phyloP scores from a whole-genome alignment of 768 basidiomycete species.

The Trametes cubensis region DNA sequence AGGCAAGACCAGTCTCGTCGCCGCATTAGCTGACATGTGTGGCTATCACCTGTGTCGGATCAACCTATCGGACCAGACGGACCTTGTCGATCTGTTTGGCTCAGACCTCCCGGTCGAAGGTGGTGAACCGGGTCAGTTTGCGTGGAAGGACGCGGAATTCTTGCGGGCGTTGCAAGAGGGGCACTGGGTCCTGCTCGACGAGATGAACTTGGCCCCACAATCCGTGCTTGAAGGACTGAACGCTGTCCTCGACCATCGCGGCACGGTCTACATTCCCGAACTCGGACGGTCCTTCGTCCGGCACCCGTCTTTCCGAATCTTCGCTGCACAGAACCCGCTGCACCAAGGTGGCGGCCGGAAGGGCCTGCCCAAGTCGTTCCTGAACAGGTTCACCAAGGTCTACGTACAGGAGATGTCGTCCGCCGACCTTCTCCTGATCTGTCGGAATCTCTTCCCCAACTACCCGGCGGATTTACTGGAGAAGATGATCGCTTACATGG shows the following conservation, averaged over 20 bases:
- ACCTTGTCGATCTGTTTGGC: slow-evolving; percentile 93
- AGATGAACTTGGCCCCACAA: slow-evolving; percentile 99
- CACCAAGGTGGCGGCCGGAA: slow-evolving; percentile 97
- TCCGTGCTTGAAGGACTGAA: slow-evolving; percentile 96
- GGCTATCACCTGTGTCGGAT: slow-evolving; percentile 87
- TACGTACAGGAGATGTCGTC: slow-evolving; percentile 84
- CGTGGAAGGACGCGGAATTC: slow-evolving; percentile 98
- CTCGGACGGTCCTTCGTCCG: slow-evolving; percentile 84
- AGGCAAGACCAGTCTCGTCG: slow-evolving; percentile 92
- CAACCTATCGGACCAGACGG: slow-evolving; percentile 98
- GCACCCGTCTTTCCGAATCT: slow-evolving; percentile 94
- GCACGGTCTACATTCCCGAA: slow-evolving; percentile 93
- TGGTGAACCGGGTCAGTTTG: slow-evolving; percentile 88
- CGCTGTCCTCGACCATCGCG: slow-evolving; percentile 93
- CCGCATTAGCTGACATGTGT: slow-evolving; percentile 79
- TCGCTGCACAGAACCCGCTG: slow-evolving; percentile 96
- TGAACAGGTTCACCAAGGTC: slow-evolving; percentile 98
- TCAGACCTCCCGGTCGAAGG: slow-evolving; percentile 95
- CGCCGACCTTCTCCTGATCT: slow-evolving; percentile 78
- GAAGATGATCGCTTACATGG: slow-evolving; percentile 84
- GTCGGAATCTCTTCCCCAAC: slow-evolving; percentile 69
- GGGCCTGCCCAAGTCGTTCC: slow-evolving; percentile 94
- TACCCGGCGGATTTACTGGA: slow-evolving; percentile 56
- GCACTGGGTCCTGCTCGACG: slow-evolving; percentile 96
- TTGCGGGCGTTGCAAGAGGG: slow-evolving; percentile 92